phyloP scores from a whole-genome alignment of 257 asterid species.

The Gentiana straminea region DNA sequence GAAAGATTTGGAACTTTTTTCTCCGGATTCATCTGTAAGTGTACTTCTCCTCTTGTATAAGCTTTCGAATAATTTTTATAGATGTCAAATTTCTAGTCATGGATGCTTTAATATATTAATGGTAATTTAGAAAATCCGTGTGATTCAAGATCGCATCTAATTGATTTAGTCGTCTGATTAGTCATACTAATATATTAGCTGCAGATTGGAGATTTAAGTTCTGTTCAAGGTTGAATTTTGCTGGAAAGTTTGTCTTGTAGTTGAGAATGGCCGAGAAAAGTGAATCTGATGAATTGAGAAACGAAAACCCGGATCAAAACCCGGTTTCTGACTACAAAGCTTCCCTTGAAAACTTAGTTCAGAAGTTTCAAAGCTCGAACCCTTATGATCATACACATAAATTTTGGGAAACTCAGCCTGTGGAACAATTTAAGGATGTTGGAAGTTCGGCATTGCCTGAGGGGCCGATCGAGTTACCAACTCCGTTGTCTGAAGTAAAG shows the following conservation, averaged over 20 bases:
- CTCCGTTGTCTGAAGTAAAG: conserved; percentile 63
- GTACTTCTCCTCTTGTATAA: no score
- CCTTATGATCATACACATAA: conserved; percentile 38
- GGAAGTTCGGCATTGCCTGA: conserved; percentile 59
- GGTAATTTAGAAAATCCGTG: no score
- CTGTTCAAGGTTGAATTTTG: conserved; percentile 1
- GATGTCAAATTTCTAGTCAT: no score
- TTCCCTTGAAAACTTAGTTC: conserved; percentile 29
- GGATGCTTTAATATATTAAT: no score
- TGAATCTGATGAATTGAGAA: conserved; percentile 27
- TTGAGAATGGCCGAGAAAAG: conserved; percentile 28
- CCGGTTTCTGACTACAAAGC: conserved; percentile 16
- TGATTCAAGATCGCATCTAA: background rate
- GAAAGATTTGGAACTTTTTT: no score
- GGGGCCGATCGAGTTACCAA: conserved; percentile 72
- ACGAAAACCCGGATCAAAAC: conserved; percentile 23
- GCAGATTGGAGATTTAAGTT: background rate
- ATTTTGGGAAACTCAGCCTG: conserved; percentile 95
- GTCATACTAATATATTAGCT: background rate
- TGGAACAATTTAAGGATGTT: conserved; percentile 80
- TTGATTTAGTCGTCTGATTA: background rate
- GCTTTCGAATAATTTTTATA: no score
- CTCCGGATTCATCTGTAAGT: no score
- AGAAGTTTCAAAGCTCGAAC: conserved; percentile 25
- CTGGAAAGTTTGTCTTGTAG: background rate